These are phyloP conservation scores for Lantana camara DNA, from an alignment of 257 asterid genomes.

Conservation along the genomic window DNA sequence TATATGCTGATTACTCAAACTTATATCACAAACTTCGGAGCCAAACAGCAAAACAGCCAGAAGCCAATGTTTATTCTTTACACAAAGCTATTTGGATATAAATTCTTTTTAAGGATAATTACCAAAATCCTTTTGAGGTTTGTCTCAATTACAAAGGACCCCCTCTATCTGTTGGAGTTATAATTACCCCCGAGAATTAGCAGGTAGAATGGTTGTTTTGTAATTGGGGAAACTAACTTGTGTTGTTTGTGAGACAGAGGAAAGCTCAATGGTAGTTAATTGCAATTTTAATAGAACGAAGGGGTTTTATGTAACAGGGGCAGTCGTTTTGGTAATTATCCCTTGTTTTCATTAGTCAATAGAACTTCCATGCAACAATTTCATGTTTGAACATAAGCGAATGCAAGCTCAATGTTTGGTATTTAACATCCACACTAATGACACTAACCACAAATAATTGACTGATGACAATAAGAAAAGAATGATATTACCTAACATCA, in stretches of 20 bases:
- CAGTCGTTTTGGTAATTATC: too few relatives aligned
- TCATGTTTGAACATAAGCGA: not conserved
- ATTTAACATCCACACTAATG: conserved; percentile 5
- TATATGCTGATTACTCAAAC: conserved; percentile 8
- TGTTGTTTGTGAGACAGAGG: not conserved
- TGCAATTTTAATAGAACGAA: not conserved
- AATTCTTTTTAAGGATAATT: too few relatives aligned
- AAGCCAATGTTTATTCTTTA: not conserved
- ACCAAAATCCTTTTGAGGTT: too few relatives aligned
- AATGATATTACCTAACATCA: conserved; percentile 66
- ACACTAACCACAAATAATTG: conserved; percentile 12
- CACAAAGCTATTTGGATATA: not conserved
- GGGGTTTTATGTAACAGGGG: too few relatives aligned
- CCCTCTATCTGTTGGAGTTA: too few relatives aligned
- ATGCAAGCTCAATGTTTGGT: not conserved
- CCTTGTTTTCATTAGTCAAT: not conserved
- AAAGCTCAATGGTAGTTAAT: not conserved
- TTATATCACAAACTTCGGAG: not conserved
- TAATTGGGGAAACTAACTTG: not conserved
- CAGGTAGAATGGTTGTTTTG: too few relatives aligned
- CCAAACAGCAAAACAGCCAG: not conserved
- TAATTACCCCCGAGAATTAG: too few relatives aligned
- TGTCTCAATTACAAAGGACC: too few relatives aligned
- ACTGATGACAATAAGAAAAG: conserved; percentile 1
- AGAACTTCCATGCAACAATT: not conserved